Percentiles rank a stretch among this genome's conserved stretches.
phyloP scores from a whole-genome alignment of 768 basidiomycete species.

The Lentinula sp. region DNA sequence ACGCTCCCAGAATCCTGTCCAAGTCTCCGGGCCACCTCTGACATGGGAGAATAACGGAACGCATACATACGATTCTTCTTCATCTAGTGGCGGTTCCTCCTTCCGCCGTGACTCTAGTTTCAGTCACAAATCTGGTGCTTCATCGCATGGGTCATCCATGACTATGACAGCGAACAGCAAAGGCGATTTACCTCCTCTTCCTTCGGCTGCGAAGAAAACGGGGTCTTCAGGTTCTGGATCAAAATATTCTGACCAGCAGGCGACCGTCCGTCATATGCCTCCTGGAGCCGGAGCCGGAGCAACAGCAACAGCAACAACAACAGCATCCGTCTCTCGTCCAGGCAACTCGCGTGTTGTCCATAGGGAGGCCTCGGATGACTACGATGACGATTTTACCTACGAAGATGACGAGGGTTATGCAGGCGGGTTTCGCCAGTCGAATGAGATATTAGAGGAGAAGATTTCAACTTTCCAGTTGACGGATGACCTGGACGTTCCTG shows the following conservation, averaged over 20 bases:
- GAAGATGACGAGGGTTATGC: conserved; percentile 49
- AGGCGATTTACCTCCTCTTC: conserved; percentile 57
- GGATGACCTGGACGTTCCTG: conserved; percentile 46
- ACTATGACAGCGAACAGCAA: conserved; percentile 31
- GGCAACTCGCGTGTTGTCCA: conserved; percentile 24
- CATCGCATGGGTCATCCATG: conserved; percentile 35
- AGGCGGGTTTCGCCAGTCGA: conserved; percentile 40
- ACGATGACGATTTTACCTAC: conserved; percentile 39
- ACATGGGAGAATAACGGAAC: conserved; percentile 77
- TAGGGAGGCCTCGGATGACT: conserved; percentile 55
- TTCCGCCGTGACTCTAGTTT: conserved; percentile 12
- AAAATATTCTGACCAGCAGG: conserved; percentile 47
- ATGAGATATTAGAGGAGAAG: conserved; percentile 41
- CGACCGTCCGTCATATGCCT: conserved; percentile 61
- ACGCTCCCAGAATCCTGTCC: conserved; percentile 50
- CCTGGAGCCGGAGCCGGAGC: conserved; percentile 18
- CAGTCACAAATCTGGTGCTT: conserved; percentile 12
- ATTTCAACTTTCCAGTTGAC: conserved; percentile 40
- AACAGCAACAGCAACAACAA: conserved; percentile 10
- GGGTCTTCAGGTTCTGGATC: conserved; percentile 15
- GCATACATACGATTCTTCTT: conserved; percentile 25
- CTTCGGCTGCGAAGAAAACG: conserved; percentile 20
- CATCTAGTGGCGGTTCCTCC: conserved; percentile 21
- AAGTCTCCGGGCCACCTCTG: conserved; percentile 58
- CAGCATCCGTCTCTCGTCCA: conserved; percentile 16